Evolutionary conservation across 2,329 filamentous ascomycete species (phyloP), one percentile per base, ranked within the genome.

Genomic region (Aspergillus sclerotialis): DNA sequence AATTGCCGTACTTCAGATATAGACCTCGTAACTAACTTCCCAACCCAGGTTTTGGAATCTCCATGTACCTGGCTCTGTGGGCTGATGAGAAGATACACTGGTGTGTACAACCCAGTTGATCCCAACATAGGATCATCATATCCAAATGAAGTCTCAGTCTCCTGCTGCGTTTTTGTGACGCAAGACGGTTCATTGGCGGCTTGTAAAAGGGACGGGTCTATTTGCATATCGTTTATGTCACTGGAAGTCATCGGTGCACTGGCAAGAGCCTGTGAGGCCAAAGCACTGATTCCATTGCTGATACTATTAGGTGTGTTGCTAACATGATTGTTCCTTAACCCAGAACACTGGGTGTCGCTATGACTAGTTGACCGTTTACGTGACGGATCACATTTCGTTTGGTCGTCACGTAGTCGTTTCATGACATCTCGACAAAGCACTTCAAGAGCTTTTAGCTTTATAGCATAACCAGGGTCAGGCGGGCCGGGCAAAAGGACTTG

Each of bases 391-490:
- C 70, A 68, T 44, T 75, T 76, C 1, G 67, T 68, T 39, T 76
- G 73, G 43, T 84, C 80, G 48, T 86, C 81, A 23, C 81, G 75
- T 34, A 83, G 69, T 30, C 85, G 72, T 61, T 89, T 89, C 72
- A 85, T 80, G 12, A 86, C 81, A 58, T 90, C 84, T 33, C 79
- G 73, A 33, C 82, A 82, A 3, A 92, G 63, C 0, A 83, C 69
- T 41, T 89, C 82, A 30, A 89, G 58, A 1, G 82, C 82, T 44
- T 75, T 79, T 21, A 76, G 53, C 53, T 79, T 84, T 29, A 67
- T 60, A 14, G 61, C 50, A 36, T 77, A 68, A 14, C 71, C 63
- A 2, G 73, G 68, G 42, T 80, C 75, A 1, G 65, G 57, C 10
- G 68, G 62, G 3, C 67, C 70, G 0, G 65, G 61, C 0, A 67